Evolutionary conservation across 306 rosid species (phyloP).

Genomic region (Castanea crenata): DNA sequence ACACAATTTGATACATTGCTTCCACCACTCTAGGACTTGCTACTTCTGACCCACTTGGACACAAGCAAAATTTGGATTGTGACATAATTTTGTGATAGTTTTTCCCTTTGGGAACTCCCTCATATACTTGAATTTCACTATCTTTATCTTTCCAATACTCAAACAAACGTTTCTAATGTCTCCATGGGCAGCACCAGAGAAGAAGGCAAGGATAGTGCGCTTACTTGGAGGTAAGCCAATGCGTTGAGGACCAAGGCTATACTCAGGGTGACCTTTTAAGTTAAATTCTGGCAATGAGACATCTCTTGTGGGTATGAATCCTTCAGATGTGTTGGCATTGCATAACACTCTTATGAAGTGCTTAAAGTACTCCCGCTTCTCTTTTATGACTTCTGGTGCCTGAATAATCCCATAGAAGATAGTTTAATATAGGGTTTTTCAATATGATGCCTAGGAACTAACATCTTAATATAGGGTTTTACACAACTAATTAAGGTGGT

Average conservation of each 20-base stretch:
- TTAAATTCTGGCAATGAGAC: conserved; percentile 35
- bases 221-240: conserved; percentile 6
- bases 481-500: no score
- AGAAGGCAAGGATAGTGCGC: conserved; percentile 35
- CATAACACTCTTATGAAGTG: conserved; percentile 36
- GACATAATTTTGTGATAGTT: conserved; percentile 36
- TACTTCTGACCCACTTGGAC: conserved; percentile 45
- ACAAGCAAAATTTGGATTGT: conserved; percentile 34
- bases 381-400: conserved; percentile 35
- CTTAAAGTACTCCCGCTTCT: conserved; percentile 22
- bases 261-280: conserved; percentile 4
- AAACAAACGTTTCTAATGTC: conserved; percentile 28
- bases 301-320: conserved; percentile 34
- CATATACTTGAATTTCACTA: conserved; percentile 30
- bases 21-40: conserved; percentile 48
- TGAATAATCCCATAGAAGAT: background rate
- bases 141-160: conserved; percentile 33
- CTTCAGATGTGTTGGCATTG: conserved; percentile 42
- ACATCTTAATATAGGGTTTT: no score
- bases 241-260: conserved; percentile 23
- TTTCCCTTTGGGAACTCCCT: conserved; percentile 26
- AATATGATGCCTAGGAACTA: no score
- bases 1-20: conserved; percentile 40
- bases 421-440: no score
- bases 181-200: conserved; percentile 42